Base-by-base conservation (phyloP, 2,329 filamentous ascomycete species). In the Geosmithia putterillii region DNA sequence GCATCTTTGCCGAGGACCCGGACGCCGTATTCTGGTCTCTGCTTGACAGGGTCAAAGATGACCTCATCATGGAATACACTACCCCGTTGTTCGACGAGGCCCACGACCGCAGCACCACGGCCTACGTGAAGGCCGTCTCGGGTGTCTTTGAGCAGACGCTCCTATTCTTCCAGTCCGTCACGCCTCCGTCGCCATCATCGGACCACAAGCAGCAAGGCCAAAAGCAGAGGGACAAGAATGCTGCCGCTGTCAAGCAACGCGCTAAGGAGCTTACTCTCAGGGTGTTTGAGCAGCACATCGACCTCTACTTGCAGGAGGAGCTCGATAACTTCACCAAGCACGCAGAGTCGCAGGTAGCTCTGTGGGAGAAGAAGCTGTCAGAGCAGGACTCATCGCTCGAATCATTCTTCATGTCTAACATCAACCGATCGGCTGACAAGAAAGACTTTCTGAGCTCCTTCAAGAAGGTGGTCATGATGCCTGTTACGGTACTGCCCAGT, bases 401-500 rank as follows among this genome's bases (percentile, higher is more conserved):
- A 63, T 92, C 86, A 0, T 94, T 94, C 57, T 92, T 88, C 65
- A 95, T 96, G 90, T 84, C 83, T 20, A 95, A 88, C 58, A 79
- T 96, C 56, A 95, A 90, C 57, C 77, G 92, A 21, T 88, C 94
- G 58, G 92, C 88, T 1, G 92, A 94, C 49, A 98, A 98, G 65
- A 86, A 88, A 51, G 92, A 98, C 58, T 98, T 98, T 54, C 59
- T 98, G 47, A 92, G 82, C 39, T 95, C 89, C 0, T 98, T 98
- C 70, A 95, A 88, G 57, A 96, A 96, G 61, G 92, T 98, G 8
- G 86, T 98, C 50, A 95, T 98, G 89, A 94, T 95, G 81, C 92
- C 92, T 2, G 90, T 98, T 41, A 94, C 86, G 42, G 90, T 88
- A 8, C 69, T 96, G 4, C 86, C 87, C 2, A 81, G 75, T 40